A percentile compares a stretch with the other conserved stretches of the same genome.
Evolutionary conservation across 2,329 filamentous ascomycete genomes (phyloP).

Genomic region (Pestalotiopsis sp.): DNA sequence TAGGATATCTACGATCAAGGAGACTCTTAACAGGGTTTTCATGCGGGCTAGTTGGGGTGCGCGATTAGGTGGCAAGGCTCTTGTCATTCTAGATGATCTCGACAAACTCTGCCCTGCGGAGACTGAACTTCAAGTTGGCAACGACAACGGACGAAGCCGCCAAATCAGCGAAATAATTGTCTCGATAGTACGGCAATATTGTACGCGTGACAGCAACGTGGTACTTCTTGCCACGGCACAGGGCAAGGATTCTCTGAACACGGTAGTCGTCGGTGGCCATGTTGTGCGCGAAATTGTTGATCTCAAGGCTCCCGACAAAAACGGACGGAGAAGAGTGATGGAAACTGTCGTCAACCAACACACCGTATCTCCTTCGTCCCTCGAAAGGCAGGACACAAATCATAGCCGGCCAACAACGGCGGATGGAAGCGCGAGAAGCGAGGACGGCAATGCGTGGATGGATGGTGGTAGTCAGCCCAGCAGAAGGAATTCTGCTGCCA

Average conservation of each 20-base stretch:
- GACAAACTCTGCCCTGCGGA: constrained; percentile 92
- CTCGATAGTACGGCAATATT: constrained; percentile 81
- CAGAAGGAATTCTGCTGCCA: constrained; percentile 32
- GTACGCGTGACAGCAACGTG: constrained; percentile 74
- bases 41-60: constrained; percentile 91
- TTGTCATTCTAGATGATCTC: constrained; percentile 89
- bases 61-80: constrained; percentile 75
- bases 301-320: constrained; percentile 89
- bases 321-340: constrained; percentile 79
- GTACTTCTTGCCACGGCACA: constrained; percentile 89
- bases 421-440: constrained; percentile 47
- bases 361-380: constrained; percentile 38
- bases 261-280: constrained; percentile 85
- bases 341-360: constrained; percentile 71
- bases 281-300: constrained; percentile 89
- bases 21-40: constrained; percentile 80
- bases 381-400: constrained; percentile 35
- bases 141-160: constrained; percentile 88
- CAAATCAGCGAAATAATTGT: constrained; percentile 90
- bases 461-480: constrained; percentile 61
- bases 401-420: constrained; percentile 59
- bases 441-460: constrained; percentile 70
- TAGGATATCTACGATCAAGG: constrained; percentile 85
- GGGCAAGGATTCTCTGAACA: constrained; percentile 89
- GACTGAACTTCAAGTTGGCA: constrained; percentile 90